Conservation (phyloP, 2,329 filamentous ascomycete species). For the Trichophyton verrucosum region DNA sequence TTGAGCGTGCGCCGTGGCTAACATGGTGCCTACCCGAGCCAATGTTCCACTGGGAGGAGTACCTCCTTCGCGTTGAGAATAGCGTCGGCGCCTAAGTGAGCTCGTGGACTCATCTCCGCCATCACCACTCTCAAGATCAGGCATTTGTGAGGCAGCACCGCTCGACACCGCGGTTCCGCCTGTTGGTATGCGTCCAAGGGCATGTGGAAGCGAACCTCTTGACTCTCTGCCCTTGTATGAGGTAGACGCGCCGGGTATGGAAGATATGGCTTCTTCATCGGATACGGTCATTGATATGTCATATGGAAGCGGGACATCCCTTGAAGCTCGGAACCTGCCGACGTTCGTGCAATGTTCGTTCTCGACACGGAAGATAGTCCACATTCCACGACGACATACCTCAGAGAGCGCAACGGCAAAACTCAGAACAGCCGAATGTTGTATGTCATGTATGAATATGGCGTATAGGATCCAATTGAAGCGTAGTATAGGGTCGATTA, state of each 20-base stretch:
- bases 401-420: conserved; percentile 71
- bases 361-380: conserved; percentile 87
- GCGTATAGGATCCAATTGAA: conserved; percentile 94
- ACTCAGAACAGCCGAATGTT: conserved; percentile 71
- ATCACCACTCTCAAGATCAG: conserved; percentile 9
- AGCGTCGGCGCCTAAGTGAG: conserved; percentile 12
- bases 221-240: background rate
- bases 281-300: conserved; percentile 28
- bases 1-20: conserved; percentile 74
- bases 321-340: conserved; percentile 72
- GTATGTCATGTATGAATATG: conserved; percentile 64
- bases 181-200: background rate
- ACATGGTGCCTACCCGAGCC: conserved; percentile 50
- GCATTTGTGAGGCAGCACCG: conserved; percentile 12
- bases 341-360: conserved; percentile 97
- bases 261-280: background rate
- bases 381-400: conserved; percentile 72
- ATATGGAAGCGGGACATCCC: conserved; percentile 81
- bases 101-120: conserved; percentile 5
- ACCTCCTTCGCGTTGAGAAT: conserved; percentile 18
- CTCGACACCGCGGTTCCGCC: conserved; percentile 10
- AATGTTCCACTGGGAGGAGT: conserved; percentile 26
- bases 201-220: background rate
- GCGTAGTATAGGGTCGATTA: conserved; percentile 69
- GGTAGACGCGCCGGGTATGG: background rate